phyloP scores from a whole-genome alignment of 169 alveolate species.

The Miamiensis avidus region DNA sequence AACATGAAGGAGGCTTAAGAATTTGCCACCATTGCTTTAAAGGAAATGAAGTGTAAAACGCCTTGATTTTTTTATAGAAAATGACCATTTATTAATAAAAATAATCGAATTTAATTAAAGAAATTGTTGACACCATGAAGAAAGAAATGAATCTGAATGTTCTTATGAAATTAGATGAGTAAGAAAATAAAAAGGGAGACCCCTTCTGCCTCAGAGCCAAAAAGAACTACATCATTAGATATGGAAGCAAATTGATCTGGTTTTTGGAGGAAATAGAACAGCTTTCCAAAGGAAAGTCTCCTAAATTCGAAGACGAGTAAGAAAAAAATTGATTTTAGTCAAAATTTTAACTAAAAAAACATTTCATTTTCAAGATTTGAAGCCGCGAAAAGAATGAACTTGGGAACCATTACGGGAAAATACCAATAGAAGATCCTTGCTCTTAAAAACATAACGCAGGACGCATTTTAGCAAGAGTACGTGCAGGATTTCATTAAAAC shows the following conservation, averaged over 20 bases:
- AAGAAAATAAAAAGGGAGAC: slow-evolving; percentile 12
- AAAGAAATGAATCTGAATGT: slow-evolving; percentile 22
- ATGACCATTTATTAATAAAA: too few species aligned
- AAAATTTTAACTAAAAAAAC: not conserved
- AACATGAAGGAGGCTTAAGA: slow-evolving; percentile 2
- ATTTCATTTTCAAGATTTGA: slow-evolving; percentile 24
- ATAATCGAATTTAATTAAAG: not conserved
- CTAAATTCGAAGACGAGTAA: not conserved
- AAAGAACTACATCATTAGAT: slow-evolving; percentile 29
- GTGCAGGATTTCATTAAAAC: not conserved
- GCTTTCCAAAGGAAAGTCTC: slow-evolving; percentile 20
- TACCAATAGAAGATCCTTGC: slow-evolving; percentile 39
- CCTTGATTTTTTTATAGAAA: too few species aligned
- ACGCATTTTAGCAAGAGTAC: slow-evolving; percentile 17
- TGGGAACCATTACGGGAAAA: slow-evolving; percentile 49
- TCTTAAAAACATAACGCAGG: slow-evolving; percentile 25
- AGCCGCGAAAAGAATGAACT: slow-evolving; percentile 47
- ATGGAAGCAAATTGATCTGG: slow-evolving; percentile 33
- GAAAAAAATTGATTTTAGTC: too few species aligned
- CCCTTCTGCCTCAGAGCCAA: slow-evolving; percentile 38
- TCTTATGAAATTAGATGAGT: slow-evolving; percentile 7
- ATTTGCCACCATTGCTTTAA: slow-evolving; percentile 23
- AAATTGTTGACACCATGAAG: slow-evolving; percentile 15
- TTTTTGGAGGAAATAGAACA: slow-evolving; percentile 36
- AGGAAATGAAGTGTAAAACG: slow-evolving; percentile 13